These are phyloP conservation scores for Candida piceae DNA, from an alignment of 805 yeast genomes.

Conservation along the genomic window DNA sequence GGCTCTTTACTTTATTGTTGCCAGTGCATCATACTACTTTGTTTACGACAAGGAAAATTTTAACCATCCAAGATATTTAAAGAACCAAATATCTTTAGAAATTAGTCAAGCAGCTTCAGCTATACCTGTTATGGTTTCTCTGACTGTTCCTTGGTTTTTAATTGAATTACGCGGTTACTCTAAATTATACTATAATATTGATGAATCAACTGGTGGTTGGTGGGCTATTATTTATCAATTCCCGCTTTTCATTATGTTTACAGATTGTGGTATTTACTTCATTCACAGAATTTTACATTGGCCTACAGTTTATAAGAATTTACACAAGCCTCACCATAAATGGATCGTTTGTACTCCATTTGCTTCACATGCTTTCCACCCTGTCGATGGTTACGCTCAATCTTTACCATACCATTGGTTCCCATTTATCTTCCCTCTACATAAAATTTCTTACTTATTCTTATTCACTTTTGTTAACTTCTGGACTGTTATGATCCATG, in stretches of 20 bases:
- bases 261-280: conserved; percentile 88
- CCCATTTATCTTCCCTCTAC: conserved; percentile 89
- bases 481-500: conserved; percentile 99
- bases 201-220: conserved; percentile 65
- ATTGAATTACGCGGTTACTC: conserved; percentile 82
- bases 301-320: conserved; percentile 77
- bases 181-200: conserved; percentile 60
- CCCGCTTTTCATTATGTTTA: conserved; percentile 81
- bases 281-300: conserved; percentile 93
- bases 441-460: conserved; percentile 75
- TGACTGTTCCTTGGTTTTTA: conserved; percentile 88
- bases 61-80: conserved; percentile 93
- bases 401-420: conserved; percentile 89
- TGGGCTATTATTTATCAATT: conserved; percentile 59
- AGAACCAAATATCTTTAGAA: conserved; percentile 87
- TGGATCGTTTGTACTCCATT: conserved; percentile 99
- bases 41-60: conserved; percentile 85
- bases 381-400: conserved; percentile 93
- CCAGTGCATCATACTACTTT: conserved; percentile 68
- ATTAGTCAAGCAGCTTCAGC: conserved; percentile 72
- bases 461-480: conserved; percentile 89
- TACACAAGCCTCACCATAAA: conserved; percentile 98
- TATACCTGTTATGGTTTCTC: conserved; percentile 82
- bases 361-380: conserved; percentile 98
- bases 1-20: conserved; percentile 71